These are phyloP conservation scores for Cucurbita moschata DNA, from an alignment of 306 rosid species.

Conservation along the genomic window DNA sequence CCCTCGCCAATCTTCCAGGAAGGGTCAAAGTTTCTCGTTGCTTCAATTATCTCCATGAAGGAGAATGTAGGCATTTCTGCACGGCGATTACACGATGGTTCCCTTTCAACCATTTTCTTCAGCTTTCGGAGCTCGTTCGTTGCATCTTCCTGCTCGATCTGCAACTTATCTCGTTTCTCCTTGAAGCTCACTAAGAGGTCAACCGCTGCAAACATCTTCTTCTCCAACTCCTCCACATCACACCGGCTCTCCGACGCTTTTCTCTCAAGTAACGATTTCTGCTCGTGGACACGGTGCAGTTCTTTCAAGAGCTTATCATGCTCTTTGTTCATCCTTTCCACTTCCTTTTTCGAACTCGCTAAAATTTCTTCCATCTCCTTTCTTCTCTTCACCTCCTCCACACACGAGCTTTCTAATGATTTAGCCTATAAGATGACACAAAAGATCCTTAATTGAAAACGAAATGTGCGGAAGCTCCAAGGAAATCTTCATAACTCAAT, in stretches of 20 bases:
- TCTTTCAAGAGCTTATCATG: slow-evolving; percentile 26
- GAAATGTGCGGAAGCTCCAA: background rate
- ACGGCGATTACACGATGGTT: slow-evolving; percentile 17
- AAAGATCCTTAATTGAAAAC: slow-evolving; percentile 10
- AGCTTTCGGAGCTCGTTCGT: slow-evolving; percentile 34
- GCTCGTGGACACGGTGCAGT: slow-evolving; percentile 29
- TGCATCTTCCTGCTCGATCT: slow-evolving; percentile 38
- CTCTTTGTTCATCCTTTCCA: slow-evolving; percentile 32
- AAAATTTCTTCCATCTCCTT: slow-evolving; percentile 44
- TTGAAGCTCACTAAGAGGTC: slow-evolving; percentile 61
- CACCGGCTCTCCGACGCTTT: slow-evolving; percentile 34
- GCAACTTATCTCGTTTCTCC: slow-evolving; percentile 59
- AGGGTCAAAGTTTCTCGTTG: slow-evolving; percentile 69
- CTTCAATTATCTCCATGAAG: slow-evolving; percentile 74
- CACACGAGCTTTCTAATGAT: slow-evolving; percentile 30
- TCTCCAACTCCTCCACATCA: slow-evolving; percentile 51
- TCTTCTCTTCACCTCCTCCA: slow-evolving; percentile 37
- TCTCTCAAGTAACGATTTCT: slow-evolving; percentile 30
- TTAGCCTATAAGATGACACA: slow-evolving; percentile 39
- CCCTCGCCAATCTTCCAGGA: slow-evolving; percentile 93
- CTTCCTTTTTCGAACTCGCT: slow-evolving; percentile 32
- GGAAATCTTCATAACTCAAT: background rate
- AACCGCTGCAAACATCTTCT: slow-evolving; percentile 64
- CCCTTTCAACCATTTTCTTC: slow-evolving; percentile 26
- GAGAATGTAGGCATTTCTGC: slow-evolving; percentile 61